Evolutionary conservation across 768 basidiomycete genomes (phyloP).

Genomic region (Melanogaster broomeanus): DNA sequence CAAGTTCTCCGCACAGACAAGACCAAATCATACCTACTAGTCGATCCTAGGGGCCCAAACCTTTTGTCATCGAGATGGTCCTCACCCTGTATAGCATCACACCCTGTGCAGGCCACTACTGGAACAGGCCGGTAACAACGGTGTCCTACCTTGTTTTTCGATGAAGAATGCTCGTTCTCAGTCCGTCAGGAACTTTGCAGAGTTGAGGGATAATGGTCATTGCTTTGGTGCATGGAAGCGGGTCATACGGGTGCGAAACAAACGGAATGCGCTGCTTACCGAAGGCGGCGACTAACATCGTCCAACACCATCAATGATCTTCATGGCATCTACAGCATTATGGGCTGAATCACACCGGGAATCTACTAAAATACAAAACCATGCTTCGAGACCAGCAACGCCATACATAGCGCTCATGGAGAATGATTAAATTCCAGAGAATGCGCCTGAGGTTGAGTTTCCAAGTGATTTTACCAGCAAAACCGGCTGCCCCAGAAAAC

Average conservation of each 20-base stretch:
- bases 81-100: slow-evolving; percentile 59
- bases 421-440: slow-evolving; percentile 60
- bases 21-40: slow-evolving; percentile 49
- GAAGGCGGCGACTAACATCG: slow-evolving; percentile 56
- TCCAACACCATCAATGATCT: too few species aligned
- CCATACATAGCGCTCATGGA: slow-evolving; percentile 56
- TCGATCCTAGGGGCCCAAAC: slow-evolving; percentile 52
- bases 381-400: slow-evolving; percentile 48
- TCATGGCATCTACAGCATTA: not conserved
- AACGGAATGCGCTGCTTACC: too few species aligned
- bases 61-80: slow-evolving; percentile 59
- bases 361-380: slow-evolving; percentile 71
- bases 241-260: not conserved
- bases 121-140: not conserved
- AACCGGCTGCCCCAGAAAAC: slow-evolving; percentile 66
- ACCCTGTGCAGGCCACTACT: slow-evolving; percentile 57
- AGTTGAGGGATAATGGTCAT: slow-evolving; percentile 60
- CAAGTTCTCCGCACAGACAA: too few species aligned
- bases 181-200: slow-evolving; percentile 58
- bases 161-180: slow-evolving; percentile 59
- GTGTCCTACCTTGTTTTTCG: slow-evolving; percentile 50
- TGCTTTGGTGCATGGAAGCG: slow-evolving; percentile 35
- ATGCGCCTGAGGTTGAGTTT: slow-evolving; percentile 47
- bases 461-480: slow-evolving; percentile 42
- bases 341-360: too few species aligned